phyloP scores from a whole-genome alignment of 306 rosid species.

The Mimosa pudica region DNA sequence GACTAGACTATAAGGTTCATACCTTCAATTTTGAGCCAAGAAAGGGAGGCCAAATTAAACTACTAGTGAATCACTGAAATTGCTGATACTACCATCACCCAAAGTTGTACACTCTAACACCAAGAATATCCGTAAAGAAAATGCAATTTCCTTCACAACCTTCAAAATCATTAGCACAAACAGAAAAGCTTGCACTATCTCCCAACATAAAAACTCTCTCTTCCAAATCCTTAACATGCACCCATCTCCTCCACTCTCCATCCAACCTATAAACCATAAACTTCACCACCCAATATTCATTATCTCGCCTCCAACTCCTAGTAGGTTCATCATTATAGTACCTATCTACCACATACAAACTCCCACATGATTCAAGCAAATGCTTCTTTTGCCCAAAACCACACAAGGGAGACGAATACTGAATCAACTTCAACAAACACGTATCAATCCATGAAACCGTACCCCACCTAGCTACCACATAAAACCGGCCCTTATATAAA shows the following conservation, averaged over 20 bases:
- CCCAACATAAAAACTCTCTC: conserved; percentile 50
- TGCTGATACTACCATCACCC: conserved; percentile 36
- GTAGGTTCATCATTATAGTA: too few species aligned
- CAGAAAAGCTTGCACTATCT: conserved; percentile 39
- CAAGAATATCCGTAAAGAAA: conserved; percentile 39
- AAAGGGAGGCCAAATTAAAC: conserved; percentile 37
- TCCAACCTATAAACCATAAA: conserved; percentile 62
- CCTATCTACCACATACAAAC: conserved; percentile 66
- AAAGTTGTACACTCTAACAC: conserved; percentile 51
- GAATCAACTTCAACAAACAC: conserved; percentile 43
- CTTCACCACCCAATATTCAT: conserved; percentile 23
- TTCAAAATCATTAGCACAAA: conserved; percentile 30
- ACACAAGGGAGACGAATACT: conserved; percentile 58
- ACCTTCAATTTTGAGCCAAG: conserved; percentile 12
- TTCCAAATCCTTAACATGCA: conserved; percentile 44
- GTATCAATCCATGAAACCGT: conserved; percentile 59
- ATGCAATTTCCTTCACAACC: conserved; percentile 50
- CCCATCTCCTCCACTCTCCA: conserved; percentile 57
- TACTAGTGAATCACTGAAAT: not conserved
- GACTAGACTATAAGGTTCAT: not conserved
- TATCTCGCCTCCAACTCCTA: too few species aligned
- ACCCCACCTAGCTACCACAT: conserved; percentile 70
- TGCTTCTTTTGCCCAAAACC: conserved; percentile 67
- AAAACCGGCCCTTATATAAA: conserved; percentile 52
- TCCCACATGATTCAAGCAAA: conserved; percentile 69